Evolutionary conservation across 495 filamentous ascomycete genomes (phyloP), one percentile per base, ranked within the genome.

Genomic region (Aspergillus bertholletiae): DNA sequence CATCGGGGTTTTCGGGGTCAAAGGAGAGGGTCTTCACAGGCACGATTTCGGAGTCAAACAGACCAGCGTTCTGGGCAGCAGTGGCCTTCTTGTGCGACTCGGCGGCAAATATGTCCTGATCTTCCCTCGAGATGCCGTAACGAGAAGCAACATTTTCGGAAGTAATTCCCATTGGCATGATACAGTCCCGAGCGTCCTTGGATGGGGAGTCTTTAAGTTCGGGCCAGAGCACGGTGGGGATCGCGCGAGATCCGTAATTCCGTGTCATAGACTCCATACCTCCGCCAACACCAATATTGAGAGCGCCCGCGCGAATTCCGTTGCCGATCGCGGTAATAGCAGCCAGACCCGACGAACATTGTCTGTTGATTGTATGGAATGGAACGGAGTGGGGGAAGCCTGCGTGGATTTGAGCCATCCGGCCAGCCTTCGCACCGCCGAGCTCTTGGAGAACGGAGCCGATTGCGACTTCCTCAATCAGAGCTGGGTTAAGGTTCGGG

Each of bases 101-200:
- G 20, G 84, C 87, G 0, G 91, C 90, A 53, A 96, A 92, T 5
- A 74, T 84, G 66, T 97, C 92, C 74, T 96, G 91, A 55, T 92
- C 90, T 5, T 69, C 76, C 18, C 92, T 70, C 9, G 68, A 74
- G n/a, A 97, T 79, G 5, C 82, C 82, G 59, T 96, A 92, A 46
- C 92, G 75, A 56, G 74, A 70, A 0, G 92, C 89, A 9, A 97
- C 91, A 60, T 96, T 96, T 78, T 97, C 92, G 22, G 83, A 83
- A n/a, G 92, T 97, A 40, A 93, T 63, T 0, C 92, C 92, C 92
- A 97, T 97, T 51, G 84, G 83, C 92, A 95, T 94, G 62, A 96
- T 85, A 62, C 92, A 96, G 65, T 96, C 92, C 35, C 79, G 66
- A 7, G 89, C 87, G 52, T 94, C 88, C 67, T 87, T 76, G 7